Evolutionary conservation across 2,329 filamentous ascomycete species (phyloP).

Genomic region (Fusarium musae): DNA sequence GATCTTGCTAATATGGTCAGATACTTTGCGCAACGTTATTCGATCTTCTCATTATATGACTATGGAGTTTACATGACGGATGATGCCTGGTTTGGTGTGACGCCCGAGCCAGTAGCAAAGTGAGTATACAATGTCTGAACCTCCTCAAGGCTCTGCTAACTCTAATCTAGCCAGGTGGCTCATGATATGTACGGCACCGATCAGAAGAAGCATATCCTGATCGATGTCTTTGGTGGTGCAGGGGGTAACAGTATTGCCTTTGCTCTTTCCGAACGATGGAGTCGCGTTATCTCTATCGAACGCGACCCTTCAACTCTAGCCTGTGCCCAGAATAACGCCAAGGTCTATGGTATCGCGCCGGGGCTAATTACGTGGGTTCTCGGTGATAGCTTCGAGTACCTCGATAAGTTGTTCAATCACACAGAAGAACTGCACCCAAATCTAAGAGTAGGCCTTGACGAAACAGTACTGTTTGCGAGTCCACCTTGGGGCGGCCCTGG

Average conservation of each 20-base stretch:
- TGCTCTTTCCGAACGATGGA: slow-evolving; percentile 81
- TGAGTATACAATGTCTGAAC: slow-evolving; percentile 54
- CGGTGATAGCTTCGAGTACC: slow-evolving; percentile 84
- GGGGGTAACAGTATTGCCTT: slow-evolving; percentile 98
- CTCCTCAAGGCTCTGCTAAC: slow-evolving; percentile 1
- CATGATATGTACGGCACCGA: slow-evolving; percentile 71
- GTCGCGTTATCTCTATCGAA: slow-evolving; percentile 88
- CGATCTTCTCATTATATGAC: slow-evolving; percentile 88
- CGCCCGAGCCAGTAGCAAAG: slow-evolving; percentile 90
- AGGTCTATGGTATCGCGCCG: slow-evolving; percentile 81
- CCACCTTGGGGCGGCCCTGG: slow-evolving; percentile 70
- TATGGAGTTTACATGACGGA: slow-evolving; percentile 91
- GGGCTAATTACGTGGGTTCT: slow-evolving; percentile 83
- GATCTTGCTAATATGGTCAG: slow-evolving; percentile 55
- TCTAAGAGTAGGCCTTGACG: slow-evolving; percentile 54
- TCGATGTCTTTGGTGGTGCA: slow-evolving; percentile 91
- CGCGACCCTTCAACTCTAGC: slow-evolving; percentile 81
- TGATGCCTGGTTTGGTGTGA: slow-evolving; percentile 96
- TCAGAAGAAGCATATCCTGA: slow-evolving; percentile 70
- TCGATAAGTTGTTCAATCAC: slow-evolving; percentile 59
- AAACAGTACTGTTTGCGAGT: slow-evolving; percentile 65
- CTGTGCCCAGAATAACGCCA: slow-evolving; percentile 93
- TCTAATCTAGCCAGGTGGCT: slow-evolving; percentile 74
- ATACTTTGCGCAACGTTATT: slow-evolving; percentile 91
- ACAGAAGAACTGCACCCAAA: slow-evolving; percentile 52